Conservation (phyloP, 1,284 basidiomycete genomes). For the Ustilago loliicola region DNA sequence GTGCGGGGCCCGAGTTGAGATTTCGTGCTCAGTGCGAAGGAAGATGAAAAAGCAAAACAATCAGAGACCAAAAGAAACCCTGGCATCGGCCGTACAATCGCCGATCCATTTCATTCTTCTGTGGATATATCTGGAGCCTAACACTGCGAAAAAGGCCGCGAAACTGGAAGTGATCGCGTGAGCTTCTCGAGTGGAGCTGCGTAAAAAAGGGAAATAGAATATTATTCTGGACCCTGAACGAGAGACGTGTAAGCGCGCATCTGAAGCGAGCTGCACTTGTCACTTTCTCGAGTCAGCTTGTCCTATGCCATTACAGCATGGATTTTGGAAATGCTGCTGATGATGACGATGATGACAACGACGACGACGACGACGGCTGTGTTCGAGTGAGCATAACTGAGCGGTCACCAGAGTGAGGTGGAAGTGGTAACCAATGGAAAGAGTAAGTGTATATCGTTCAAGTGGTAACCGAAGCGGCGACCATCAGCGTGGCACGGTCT, state of each 20-base stretch:
- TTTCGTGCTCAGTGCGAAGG: slow-evolving; percentile 4
- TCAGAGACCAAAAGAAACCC: neutral
- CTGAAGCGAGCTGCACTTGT: slow-evolving; percentile 5
- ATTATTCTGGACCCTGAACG: neutral
- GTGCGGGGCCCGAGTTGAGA: neutral
- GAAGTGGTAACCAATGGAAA: neutral
- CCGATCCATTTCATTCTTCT: neutral
- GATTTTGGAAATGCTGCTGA: neutral
- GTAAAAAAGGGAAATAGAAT: neutral
- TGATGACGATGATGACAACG: neutral
- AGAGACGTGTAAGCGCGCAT: neutral
- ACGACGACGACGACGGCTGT: too few species aligned
- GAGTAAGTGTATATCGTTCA: neutral
- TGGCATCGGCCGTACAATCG: neutral
- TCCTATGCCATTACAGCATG: neutral
- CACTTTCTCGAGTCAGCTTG: slow-evolving; percentile 2
- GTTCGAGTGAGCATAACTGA: neutral
- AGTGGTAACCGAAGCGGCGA: neutral
- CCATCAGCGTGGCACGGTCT: neutral
- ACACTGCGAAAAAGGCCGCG: neutral
- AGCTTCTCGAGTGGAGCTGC: too few species aligned
- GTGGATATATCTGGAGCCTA: neutral
- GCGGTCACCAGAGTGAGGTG: neutral
- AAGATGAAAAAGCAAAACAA: slow-evolving; percentile 7
- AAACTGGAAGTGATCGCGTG: neutral